Percentiles rank a stretch among this genome's conserved stretches.
These are phyloP conservation scores for Aspergillus sp. DNA, from an alignment of 2,329 filamentous ascomycete genomes.

Conservation along the genomic window DNA sequence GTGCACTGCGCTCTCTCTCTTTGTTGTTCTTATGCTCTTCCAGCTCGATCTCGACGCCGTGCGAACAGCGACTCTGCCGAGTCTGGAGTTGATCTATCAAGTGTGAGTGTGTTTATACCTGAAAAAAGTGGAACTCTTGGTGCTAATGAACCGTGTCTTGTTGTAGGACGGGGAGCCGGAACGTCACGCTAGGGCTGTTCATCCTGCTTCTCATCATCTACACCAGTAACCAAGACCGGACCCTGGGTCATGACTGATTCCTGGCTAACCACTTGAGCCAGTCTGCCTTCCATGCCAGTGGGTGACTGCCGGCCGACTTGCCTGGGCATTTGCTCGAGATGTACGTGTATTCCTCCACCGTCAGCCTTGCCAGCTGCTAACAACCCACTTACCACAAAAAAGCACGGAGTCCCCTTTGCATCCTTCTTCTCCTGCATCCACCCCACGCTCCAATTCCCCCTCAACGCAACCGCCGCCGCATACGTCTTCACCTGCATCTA, in stretches of 20 bases:
- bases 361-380: neutral
- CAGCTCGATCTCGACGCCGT: neutral
- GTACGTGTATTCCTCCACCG: neutral
- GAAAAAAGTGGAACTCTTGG: too few species aligned
- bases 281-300: slow-evolving; percentile 5
- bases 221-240: slow-evolving; percentile 2
- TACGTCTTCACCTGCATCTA: slow-evolving; percentile 53
- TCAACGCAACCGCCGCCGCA: slow-evolving; percentile 48
- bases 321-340: slow-evolving; percentile 20
- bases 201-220: slow-evolving; percentile 25
- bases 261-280: neutral
- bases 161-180: neutral
- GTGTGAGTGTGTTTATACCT: neutral
- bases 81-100: slow-evolving; percentile 2
- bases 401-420: slow-evolving; percentile 24
- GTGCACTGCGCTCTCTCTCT: slow-evolving; percentile 11
- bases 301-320: slow-evolving; percentile 18
- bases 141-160: neutral
- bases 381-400: neutral
- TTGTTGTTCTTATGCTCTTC: slow-evolving; percentile 1
- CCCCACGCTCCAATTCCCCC: slow-evolving; percentile 31
- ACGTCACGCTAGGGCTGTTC: slow-evolving; percentile 8
- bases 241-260: too few species aligned
- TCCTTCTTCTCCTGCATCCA: slow-evolving; percentile 23
- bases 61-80: neutral